Base-by-base conservation (phyloP, 768 basidiomycete species). In the Tubosaeta brunneosetosa region DNA sequence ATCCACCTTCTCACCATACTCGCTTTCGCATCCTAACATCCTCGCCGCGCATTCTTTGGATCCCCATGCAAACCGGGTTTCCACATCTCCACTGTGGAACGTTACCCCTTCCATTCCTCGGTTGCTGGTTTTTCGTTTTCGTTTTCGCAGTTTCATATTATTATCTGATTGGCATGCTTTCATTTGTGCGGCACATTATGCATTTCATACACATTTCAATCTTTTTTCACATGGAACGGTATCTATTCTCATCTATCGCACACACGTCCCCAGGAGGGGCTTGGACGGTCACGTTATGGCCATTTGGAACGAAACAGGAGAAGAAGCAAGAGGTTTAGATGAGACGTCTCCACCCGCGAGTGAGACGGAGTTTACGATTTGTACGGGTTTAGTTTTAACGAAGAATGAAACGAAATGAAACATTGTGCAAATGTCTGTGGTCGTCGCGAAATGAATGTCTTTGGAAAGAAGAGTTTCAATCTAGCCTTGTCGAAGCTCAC, bases 391-490 rank as follows among this genome's bases (percentile, higher is more conserved):
- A 55, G 55, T 42, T 33, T 54, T 62, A 50, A 53, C 37, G 52
- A 73, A 44, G 80, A 63, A 51, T 77, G 79, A 60, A 79, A 67
- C 37, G 76, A 76, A 61, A 82, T 69, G 74, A 76, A 80, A 52
- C 45, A 40, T 52, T 66, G 59, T 37, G 55, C 66, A 67, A 40
- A 47, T 38, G 33, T 33, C 5, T 42, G 3, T 42, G 38, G 17
- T 27, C 8, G 27, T 42, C 19, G 22, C 5, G 12, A 42, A 42
- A 42, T 27, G 41, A 42, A 36, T 14, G 34, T 36, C 5, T 32
- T 32, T 8, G 27, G 10, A 3, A 3, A 16, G 34, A 36, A 42
- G 3, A 6, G 36, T 40, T 40, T 40, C 17, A 40, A 19, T 19
- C 17, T 10, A 17, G 38, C 8, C 17, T 40, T n/a, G 36, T 37